phyloP scores from a whole-genome alignment of 179 eudicot species.

The Beta corolliflora region DNA sequence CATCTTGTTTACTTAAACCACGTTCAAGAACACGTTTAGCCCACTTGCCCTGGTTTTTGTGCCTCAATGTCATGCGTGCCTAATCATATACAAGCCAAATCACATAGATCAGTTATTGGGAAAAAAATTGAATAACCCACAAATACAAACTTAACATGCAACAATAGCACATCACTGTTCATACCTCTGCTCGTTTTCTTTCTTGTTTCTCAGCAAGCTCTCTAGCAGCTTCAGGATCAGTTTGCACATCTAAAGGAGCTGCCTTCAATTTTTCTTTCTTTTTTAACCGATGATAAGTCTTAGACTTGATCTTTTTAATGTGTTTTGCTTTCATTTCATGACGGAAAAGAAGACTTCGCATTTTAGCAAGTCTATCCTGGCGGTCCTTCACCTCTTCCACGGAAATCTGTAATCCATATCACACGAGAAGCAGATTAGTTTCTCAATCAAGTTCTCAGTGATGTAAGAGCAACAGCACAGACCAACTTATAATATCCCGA shows the following conservation, averaged over 20 bases:
- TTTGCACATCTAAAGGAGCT: slow-evolving; percentile 36
- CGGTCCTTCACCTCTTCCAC: slow-evolving; percentile 81
- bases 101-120: background rate
- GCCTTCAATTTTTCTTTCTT: slow-evolving; percentile 80
- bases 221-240: slow-evolving; percentile 73
- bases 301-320: slow-evolving; percentile 86
- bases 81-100: slow-evolving; percentile 30
- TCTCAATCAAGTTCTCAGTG: background rate
- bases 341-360: slow-evolving; percentile 85
- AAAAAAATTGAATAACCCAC: background rate
- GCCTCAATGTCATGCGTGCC: slow-evolving; percentile 88
- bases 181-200: slow-evolving; percentile 80
- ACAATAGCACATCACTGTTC: slow-evolving; percentile 14
- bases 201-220: slow-evolving; percentile 89
- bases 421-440: slow-evolving; percentile 1
- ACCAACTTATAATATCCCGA: background rate
- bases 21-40: slow-evolving; percentile 72
- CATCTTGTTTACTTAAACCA: slow-evolving; percentile 82
- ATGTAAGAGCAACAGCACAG: background rate
- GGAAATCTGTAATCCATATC: slow-evolving; percentile 50
- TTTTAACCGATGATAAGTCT: slow-evolving; percentile 72
- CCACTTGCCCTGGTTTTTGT: slow-evolving; percentile 85
- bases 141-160: background rate
- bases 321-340: slow-evolving; percentile 90
- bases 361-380: slow-evolving; percentile 74